Percentiles rank a stretch among this genome's conserved stretches.
Evolutionary conservation across 331 rosid genomes (phyloP).

Genomic region (Rhamnella rubrinervis): DNA sequence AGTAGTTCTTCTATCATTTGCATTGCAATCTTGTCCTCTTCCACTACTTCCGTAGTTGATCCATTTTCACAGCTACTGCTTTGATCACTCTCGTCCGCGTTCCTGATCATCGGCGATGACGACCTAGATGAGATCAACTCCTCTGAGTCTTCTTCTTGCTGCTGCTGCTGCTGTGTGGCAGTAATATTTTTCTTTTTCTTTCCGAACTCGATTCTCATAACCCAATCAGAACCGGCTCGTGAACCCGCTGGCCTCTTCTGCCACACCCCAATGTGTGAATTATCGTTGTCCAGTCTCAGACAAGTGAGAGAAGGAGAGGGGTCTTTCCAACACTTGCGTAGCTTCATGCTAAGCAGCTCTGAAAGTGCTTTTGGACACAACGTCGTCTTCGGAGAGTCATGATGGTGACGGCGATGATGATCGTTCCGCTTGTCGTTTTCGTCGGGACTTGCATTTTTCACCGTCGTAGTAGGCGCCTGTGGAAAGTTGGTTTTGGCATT

Average conservation of each 20-base stretch:
- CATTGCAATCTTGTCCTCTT: conserved; percentile 80
- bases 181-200: conserved; percentile 34
- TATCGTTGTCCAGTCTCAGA: conserved; percentile 84
- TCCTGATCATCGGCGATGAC: background rate
- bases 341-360: conserved; percentile 81
- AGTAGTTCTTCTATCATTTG: conserved; percentile 98
- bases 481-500: conserved; percentile 96
- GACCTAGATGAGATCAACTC: background rate
- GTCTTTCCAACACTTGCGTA: conserved; percentile 75
- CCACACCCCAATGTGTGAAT: conserved; percentile 96
- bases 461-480: conserved; percentile 23
- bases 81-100: background rate
- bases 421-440: background rate
- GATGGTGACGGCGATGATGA: background rate
- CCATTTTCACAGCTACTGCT: background rate
- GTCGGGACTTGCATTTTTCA: conserved; percentile 1
- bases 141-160: background rate
- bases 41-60: background rate
- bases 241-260: conserved; percentile 79
- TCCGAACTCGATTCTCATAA: conserved; percentile 91
- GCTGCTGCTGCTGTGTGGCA: background rate
- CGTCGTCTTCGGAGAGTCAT: conserved; percentile 14
- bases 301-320: conserved; percentile 96
- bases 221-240: conserved; percentile 78
- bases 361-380: conserved; percentile 81